A percentile compares a stretch with the other conserved stretches of the same genome.
Evolutionary conservation across 108 stramenopile species (phyloP).

Genomic region (Cyclotella choctawhatcheeana): DNA sequence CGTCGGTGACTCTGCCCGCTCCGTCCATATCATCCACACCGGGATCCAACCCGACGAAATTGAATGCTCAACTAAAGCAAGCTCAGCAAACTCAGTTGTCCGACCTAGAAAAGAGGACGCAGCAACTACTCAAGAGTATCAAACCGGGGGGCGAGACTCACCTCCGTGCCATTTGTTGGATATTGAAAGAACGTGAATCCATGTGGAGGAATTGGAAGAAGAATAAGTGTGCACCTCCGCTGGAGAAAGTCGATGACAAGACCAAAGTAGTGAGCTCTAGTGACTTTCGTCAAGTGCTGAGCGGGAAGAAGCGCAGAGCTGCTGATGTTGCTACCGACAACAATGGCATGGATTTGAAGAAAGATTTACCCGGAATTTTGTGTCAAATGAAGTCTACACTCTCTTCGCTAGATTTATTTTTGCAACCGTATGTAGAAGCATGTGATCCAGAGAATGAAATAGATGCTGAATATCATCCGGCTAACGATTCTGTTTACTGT

Average conservation of each 20-base stretch:
- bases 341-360: slow-evolving; percentile 19
- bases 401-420: slow-evolving; percentile 54
- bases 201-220: slow-evolving; percentile 83
- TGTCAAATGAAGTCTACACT: slow-evolving; percentile 32
- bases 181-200: slow-evolving; percentile 59
- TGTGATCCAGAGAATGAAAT: slow-evolving; percentile 85
- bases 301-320: slow-evolving; percentile 25
- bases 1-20: slow-evolving; percentile 43
- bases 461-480: slow-evolving; percentile 86
- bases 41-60: no score
- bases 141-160: slow-evolving; percentile 4
- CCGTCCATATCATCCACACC: no score
- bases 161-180: slow-evolving; percentile 39
- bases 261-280: no score
- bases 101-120: slow-evolving; percentile 49
- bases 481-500: slow-evolving; percentile 69
- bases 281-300: neutral
- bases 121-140: slow-evolving; percentile 42
- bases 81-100: slow-evolving; percentile 24
- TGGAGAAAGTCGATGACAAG: slow-evolving; percentile 15
- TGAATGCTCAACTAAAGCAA: no score
- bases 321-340: slow-evolving; percentile 4
- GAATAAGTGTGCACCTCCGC: slow-evolving; percentile 65
- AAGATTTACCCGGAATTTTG: slow-evolving; percentile 22
- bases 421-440: slow-evolving; percentile 81